Evolutionary conservation across 129 eudicot genomes (phyloP).

Genomic region (Gnaphalium uliginosum): DNA sequence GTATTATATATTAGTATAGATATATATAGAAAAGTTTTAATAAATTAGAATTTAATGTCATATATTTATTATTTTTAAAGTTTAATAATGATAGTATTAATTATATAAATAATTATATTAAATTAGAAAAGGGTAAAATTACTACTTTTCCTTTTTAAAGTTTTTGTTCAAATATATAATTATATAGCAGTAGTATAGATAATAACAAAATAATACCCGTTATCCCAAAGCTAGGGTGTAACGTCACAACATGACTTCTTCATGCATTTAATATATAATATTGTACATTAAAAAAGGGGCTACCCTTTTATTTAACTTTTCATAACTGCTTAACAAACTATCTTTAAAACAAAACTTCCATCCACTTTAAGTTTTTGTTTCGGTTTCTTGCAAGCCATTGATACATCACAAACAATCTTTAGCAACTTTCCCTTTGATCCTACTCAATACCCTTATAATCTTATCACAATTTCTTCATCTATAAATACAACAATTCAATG

Average conservation of each 20-base stretch:
- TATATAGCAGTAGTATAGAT: too few relatives aligned
- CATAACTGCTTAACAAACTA: conserved; percentile 13
- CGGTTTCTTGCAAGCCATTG: conserved; percentile 76
- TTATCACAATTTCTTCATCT: conserved; percentile 9
- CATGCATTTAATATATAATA: not conserved
- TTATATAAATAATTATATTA: too few relatives aligned
- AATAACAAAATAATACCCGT: too few relatives aligned
- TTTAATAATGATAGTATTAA: too few relatives aligned
- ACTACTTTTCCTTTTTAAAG: too few relatives aligned
- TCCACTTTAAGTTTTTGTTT: conserved; percentile 33
- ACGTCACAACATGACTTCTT: not conserved
- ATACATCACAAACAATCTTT: conserved; percentile 30
- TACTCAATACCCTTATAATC: conserved; percentile 39
- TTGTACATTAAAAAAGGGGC: not conserved
- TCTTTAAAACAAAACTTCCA: conserved; percentile 31
- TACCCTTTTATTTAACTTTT: not conserved
- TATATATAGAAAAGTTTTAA: too few relatives aligned
- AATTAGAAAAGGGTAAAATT: too few relatives aligned
- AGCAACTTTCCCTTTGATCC: conserved; percentile 42
- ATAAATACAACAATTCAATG: conserved; percentile 31
- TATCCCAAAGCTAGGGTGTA: too few relatives aligned
- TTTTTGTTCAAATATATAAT: too few relatives aligned
- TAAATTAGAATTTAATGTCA: too few relatives aligned
- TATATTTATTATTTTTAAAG: too few relatives aligned
- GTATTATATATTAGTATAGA: too few relatives aligned